phyloP scores from a whole-genome alignment of 768 basidiomycete genomes.

The Neoboletus magnificus region DNA sequence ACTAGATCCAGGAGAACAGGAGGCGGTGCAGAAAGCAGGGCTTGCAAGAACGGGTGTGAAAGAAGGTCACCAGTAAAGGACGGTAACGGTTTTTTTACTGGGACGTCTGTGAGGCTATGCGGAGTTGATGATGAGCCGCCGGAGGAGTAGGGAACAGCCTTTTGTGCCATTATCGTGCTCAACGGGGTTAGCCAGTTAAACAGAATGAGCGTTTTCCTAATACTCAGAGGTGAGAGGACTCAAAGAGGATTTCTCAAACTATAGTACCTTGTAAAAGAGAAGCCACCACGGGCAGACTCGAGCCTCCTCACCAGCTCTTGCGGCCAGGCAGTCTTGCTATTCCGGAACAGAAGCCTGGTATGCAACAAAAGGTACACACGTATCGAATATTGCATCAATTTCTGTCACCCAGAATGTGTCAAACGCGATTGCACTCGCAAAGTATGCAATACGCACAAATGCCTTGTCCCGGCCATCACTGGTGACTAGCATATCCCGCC shows the following conservation, averaged over 20 bases:
- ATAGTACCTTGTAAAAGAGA: constrained; percentile 72
- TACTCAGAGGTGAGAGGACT: constrained; percentile 1
- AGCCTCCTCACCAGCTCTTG: constrained; percentile 56
- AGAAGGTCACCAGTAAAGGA: constrained; percentile 22
- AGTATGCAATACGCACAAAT: constrained; percentile 52
- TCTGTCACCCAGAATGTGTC: constrained; percentile 41
- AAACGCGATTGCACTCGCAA: background rate
- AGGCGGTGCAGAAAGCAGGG: constrained; percentile 75
- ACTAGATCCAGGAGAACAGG: constrained; percentile 78
- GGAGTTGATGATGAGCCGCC: constrained; percentile 22
- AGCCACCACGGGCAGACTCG: constrained; percentile 48
- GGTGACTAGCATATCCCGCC: constrained; percentile 75
- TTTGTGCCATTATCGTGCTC: constrained; percentile 67
- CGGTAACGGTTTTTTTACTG: background rate
- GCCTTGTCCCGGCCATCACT: constrained; percentile 82
- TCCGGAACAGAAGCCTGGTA: constrained; percentile 48
- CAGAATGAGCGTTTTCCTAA: constrained; percentile 73
- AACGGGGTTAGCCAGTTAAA: constrained; percentile 85
- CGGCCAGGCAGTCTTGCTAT: constrained; percentile 46
- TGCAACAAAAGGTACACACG: constrained; percentile 74
- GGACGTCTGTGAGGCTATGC: constrained; percentile 19
- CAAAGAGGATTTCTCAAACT: constrained; percentile 4
- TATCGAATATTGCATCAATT: constrained; percentile 84
- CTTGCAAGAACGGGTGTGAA: constrained; percentile 66
- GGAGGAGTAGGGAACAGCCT: constrained; percentile 59